Evolutionary conservation across 1,284 basidiomycete genomes (phyloP).

Genomic region (Moesziomyces aphidis): DNA sequence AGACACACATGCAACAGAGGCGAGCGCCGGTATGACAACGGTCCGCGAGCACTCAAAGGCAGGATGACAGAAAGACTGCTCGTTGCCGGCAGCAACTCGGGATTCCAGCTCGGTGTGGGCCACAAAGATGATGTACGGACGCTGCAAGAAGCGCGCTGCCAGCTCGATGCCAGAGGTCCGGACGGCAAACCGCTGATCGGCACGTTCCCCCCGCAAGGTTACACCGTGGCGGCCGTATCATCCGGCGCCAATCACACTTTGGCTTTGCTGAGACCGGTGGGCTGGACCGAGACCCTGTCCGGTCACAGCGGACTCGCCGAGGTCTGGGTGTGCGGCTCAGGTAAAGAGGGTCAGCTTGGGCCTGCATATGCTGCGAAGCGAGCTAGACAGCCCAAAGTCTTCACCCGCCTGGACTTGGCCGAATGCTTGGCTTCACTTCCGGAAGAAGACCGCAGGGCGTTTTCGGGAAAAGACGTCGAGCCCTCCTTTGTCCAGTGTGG

Average conservation of each 20-base stretch:
- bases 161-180: neutral
- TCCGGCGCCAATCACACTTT: conserved; percentile 48
- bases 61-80: conserved; percentile 22
- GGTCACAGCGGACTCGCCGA: neutral
- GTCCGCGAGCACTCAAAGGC: too few species aligned
- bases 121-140: conserved; percentile 25
- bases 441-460: neutral
- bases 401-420: conserved; percentile 20
- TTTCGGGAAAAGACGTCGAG: conserved; percentile 13
- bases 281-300: neutral
- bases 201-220: conserved; percentile 21
- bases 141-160: conserved; percentile 18
- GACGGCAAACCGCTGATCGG: neutral
- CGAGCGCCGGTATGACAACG: too few species aligned
- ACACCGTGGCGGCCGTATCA: conserved; percentile 14
- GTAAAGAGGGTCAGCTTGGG: conserved; percentile 34
- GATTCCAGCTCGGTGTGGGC: conserved; percentile 33
- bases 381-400: conserved; percentile 1
- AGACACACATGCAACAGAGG: too few species aligned
- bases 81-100: conserved; percentile 49
- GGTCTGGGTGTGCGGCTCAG: conserved; percentile 31
- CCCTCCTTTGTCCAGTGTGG: conserved; percentile 12
- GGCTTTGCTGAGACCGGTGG: conserved; percentile 14
- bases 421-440: neutral
- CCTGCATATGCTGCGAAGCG: neutral